These are phyloP conservation scores for Bretschneidera sinensis DNA, from an alignment of 345 rosid species.

Conservation along the genomic window DNA sequence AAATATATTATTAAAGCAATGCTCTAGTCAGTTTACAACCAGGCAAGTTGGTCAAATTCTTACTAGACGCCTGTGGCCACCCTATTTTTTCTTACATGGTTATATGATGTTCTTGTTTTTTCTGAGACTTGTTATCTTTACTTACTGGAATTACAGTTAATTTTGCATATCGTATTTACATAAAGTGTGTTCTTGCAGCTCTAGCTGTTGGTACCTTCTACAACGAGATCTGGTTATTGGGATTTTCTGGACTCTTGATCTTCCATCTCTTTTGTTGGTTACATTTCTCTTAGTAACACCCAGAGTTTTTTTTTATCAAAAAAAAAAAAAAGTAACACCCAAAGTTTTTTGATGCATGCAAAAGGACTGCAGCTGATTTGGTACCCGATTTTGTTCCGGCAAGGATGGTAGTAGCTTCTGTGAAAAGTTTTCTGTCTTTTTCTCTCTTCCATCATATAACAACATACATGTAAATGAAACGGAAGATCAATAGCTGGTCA, in stretches of 20 bases:
- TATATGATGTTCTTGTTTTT: background rate
- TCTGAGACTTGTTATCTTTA: too few relatives aligned
- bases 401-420: slow-evolving; percentile 18
- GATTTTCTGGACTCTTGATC: slow-evolving; percentile 31
- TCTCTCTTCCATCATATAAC: slow-evolving; percentile 9
- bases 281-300: too few relatives aligned
- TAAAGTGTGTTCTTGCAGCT: slow-evolving; percentile 36
- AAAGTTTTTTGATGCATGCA: slow-evolving; percentile 15
- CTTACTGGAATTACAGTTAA: background rate
- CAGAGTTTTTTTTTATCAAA: too few relatives aligned
- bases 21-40: too few relatives aligned
- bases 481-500: slow-evolving; percentile 30
- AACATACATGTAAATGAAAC: slow-evolving; percentile 30
- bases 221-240: slow-evolving; percentile 30
- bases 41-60: too few relatives aligned
- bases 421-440: slow-evolving; percentile 15
- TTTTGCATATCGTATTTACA: background rate
- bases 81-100: too few relatives aligned
- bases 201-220: slow-evolving; percentile 20
- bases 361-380: slow-evolving; percentile 7
- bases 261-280: slow-evolving; percentile 28
- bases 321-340: too few relatives aligned
- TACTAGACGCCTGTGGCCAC: too few relatives aligned
- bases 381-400: slow-evolving; percentile 29
- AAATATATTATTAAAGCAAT: too few relatives aligned